phyloP scores from a whole-genome alignment of 2,329 filamentous ascomycete genomes.

The Zasmidium citrigriseum region DNA sequence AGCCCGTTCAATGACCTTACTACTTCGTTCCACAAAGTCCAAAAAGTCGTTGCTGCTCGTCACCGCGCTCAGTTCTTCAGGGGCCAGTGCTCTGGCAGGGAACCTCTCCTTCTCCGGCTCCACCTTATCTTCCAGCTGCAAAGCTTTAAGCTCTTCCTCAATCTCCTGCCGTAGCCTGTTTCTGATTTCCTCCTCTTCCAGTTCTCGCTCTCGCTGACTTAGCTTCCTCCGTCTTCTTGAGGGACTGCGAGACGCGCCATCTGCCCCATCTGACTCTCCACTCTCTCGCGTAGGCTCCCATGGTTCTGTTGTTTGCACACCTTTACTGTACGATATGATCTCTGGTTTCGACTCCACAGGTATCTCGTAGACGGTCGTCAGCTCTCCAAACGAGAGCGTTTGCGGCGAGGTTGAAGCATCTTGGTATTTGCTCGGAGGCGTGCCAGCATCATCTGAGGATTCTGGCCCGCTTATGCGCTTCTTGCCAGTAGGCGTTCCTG shows the following conservation, averaged over 20 bases:
- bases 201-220: constrained; percentile 74
- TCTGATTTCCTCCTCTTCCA: constrained; percentile 81
- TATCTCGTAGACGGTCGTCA: constrained; percentile 79
- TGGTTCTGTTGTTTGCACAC: constrained; percentile 83
- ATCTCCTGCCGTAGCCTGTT: constrained; percentile 84
- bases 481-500: constrained; percentile 29
- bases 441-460: constrained; percentile 24
- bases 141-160: constrained; percentile 82
- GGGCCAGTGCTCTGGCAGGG: constrained; percentile 74
- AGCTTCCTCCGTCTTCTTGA: constrained; percentile 64
- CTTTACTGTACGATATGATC: constrained; percentile 95
- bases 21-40: constrained; percentile 92
- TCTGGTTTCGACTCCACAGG: constrained; percentile 67
- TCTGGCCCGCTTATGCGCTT: constrained; percentile 29
- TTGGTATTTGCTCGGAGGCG: constrained; percentile 32
- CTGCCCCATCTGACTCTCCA: constrained; percentile 63
- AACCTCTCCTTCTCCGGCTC: constrained; percentile 44
- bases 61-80: constrained; percentile 86
- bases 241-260: constrained; percentile 53
- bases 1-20: constrained; percentile 94
- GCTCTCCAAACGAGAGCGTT: constrained; percentile 70
- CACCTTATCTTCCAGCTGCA: constrained; percentile 54
- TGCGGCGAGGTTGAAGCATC: constrained; percentile 58
- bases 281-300: constrained; percentile 55
- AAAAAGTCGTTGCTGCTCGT: constrained; percentile 91